Conservation (phyloP, 2,329 filamentous ascomycete species). For the Lachnellula subtilissima region DNA sequence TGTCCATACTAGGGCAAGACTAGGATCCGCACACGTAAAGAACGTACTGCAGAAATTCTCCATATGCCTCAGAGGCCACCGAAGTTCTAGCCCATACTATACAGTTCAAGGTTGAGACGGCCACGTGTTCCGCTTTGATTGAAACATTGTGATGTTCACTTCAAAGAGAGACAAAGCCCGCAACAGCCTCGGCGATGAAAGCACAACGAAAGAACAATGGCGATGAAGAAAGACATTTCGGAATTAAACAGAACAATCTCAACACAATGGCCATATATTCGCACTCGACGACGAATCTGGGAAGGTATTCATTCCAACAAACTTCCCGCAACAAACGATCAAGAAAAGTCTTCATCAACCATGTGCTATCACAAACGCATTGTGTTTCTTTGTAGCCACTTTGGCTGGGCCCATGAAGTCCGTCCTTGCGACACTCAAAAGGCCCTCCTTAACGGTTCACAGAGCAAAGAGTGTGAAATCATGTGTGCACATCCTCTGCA, state of each 20-base stretch:
- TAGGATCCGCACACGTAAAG: neutral
- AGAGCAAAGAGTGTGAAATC: neutral
- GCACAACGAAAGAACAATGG: neutral
- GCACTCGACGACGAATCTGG: neutral
- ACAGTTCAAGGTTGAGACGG: too few relatives aligned
- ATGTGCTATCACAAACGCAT: slow-evolving; percentile 5
- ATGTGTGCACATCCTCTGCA: neutral
- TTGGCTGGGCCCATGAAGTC: neutral
- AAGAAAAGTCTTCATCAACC: neutral
- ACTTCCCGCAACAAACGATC: neutral
- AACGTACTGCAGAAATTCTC: neutral
- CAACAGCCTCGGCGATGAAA: neutral
- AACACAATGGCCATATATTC: neutral
- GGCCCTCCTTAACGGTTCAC: neutral
- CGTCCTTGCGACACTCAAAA: neutral
- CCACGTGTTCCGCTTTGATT: too few relatives aligned
- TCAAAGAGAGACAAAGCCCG: neutral
- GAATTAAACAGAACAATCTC: neutral
- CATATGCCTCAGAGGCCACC: neutral
- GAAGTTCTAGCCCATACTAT: neutral
- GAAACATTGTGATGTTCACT: neutral
- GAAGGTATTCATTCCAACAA: neutral
- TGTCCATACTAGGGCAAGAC: neutral
- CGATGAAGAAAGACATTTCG: neutral
- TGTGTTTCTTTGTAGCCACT: neutral